A percentile compares a stretch with the other conserved stretches of the same genome.
Evolutionary conservation across 108 stramenopile genomes (phyloP).

Genomic region (Cyclotella kingstonii): DNA sequence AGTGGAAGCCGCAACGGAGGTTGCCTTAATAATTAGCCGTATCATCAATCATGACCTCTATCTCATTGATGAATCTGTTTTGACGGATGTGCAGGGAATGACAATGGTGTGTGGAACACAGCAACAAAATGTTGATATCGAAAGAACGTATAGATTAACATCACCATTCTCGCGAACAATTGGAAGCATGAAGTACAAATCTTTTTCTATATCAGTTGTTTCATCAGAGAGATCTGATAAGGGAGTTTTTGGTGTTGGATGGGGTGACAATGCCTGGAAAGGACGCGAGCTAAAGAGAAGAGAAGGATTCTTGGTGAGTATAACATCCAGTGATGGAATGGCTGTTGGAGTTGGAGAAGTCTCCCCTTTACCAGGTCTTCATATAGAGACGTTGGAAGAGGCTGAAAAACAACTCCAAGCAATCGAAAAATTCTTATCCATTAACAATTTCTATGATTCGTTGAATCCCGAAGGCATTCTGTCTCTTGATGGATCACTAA

Average conservation of each 20-base stretch:
- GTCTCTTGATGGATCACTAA: conserved; percentile 53
- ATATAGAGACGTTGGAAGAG: conserved; percentile 65
- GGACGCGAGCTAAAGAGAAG: conserved; percentile 38
- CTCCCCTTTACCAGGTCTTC: conserved; percentile 69
- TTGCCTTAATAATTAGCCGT: conserved; percentile 42
- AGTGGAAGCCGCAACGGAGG: conserved; percentile 51
- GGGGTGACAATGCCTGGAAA: conserved; percentile 57
- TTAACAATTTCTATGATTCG: neutral
- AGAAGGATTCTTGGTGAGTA: conserved; percentile 66
- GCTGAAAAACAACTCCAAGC: conserved; percentile 48
- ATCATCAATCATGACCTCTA: conserved; percentile 30
- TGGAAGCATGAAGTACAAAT: conserved; percentile 54
- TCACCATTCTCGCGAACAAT: conserved; percentile 7
- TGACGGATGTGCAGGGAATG: neutral
- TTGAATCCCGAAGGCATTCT: conserved; percentile 50
- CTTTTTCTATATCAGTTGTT: conserved; percentile 53
- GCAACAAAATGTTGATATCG: neutral
- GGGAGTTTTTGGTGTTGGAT: conserved; percentile 71
- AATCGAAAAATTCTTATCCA: conserved; percentile 37
- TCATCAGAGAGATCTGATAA: conserved; percentile 20
- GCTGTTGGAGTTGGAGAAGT: conserved; percentile 82
- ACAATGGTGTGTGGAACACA: neutral
- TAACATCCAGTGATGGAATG: conserved; percentile 50
- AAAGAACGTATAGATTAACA: neutral
- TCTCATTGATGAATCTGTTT: neutral